Base-by-base conservation (phyloP, 441 rosid genomes). In the Arabidopsis hybrid region DNA sequence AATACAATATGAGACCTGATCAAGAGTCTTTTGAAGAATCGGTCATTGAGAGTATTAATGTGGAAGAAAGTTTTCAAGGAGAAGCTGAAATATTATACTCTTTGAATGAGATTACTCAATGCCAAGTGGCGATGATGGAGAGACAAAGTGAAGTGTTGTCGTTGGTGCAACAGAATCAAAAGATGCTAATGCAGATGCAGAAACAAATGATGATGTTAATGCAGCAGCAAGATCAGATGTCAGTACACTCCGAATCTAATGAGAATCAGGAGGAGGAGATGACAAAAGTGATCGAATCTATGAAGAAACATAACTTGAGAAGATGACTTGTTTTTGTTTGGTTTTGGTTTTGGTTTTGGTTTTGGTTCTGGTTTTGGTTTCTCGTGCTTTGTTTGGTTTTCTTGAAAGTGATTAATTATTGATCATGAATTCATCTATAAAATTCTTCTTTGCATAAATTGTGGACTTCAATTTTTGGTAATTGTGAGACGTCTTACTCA, bases 1-100 rank as follows among this genome's bases (percentile, higher is more conserved):
- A 72, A 52, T 62, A 72, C 69, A 72, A 72, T 43, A 72, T 42
- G 69, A 62, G 5, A 32, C 32, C 6, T 11, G 46, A 8, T 62
- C 50, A 14, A n/a, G 18, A 14, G 9, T 46, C 8, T 7, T 14
- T n/a, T 17, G 63, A 43, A 72, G 12, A 32, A 51, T 17, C 61
- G 3, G 53, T 14, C n/a, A 4, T 9, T 71, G 43, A 39, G 3
- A 39, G 14, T 51, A 8, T 61, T 61, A 4, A 39, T 12, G 75
- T 2, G 31, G 49, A 47, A 52, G 55, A 40, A 50, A 40, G 4
- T 29, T 11, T 60, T 36, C 50, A 70, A 46, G 68, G 18, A 40
- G 45, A 51, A 31, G 62, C 40, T 61, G 43, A 62, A 12, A 57
- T 55, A 43, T 52, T 72, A 8, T 51, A 52, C 5, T 40, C 69